These are phyloP conservation scores for Bruguiera gymnorhiza DNA, from an alignment of 345 rosid genomes.

Conservation along the genomic window DNA sequence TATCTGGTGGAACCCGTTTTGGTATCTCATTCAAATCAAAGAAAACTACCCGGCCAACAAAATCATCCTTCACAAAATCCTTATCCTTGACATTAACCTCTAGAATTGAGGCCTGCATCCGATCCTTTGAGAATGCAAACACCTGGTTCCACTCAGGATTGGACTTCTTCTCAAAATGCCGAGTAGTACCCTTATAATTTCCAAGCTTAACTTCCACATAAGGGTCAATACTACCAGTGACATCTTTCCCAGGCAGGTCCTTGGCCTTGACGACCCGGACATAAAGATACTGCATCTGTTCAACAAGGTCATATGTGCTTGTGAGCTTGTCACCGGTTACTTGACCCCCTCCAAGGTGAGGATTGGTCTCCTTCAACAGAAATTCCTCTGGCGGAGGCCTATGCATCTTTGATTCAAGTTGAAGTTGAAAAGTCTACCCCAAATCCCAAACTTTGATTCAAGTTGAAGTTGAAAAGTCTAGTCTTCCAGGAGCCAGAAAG, in stretches of 20 bases:
- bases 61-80: constrained; percentile 77
- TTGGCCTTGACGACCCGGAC: constrained; percentile 88
- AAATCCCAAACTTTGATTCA: constrained; percentile 7
- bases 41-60: constrained; percentile 45
- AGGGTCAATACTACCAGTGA: constrained; percentile 86
- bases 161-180: constrained; percentile 75
- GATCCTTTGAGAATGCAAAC: constrained; percentile 88
- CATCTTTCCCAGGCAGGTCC: constrained; percentile 81
- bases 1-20: constrained; percentile 77
- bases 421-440: not conserved
- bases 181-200: constrained; percentile 80
- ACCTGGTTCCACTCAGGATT: constrained; percentile 87
- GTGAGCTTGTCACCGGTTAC: constrained; percentile 67
- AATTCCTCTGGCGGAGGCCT: constrained; percentile 76
- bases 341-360: constrained; percentile 78
- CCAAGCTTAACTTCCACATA: constrained; percentile 94
- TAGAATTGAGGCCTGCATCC: constrained; percentile 63
- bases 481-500: not conserved
- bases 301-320: constrained; percentile 84
- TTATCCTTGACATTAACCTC: constrained; percentile 83
- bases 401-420: constrained; percentile 44
- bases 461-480: not conserved
- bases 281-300: constrained; percentile 84
- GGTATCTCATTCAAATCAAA: constrained; percentile 79
- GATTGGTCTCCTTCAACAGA: constrained; percentile 69